Conservation (phyloP, 2,329 filamentous ascomycete genomes). For the Tolypocladium inflatum region DNA sequence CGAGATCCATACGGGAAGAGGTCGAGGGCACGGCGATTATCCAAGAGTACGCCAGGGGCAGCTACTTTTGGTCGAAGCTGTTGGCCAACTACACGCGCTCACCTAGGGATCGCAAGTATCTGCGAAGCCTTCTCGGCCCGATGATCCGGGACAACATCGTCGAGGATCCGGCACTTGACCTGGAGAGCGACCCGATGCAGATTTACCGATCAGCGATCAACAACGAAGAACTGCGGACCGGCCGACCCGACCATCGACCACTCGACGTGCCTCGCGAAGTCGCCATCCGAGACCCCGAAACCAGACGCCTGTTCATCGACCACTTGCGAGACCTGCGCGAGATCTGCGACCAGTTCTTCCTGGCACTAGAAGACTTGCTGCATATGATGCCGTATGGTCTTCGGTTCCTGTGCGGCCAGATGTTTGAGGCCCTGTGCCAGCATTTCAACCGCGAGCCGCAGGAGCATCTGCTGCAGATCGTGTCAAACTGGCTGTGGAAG, state of each 20-base stretch:
- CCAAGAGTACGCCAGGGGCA: constrained; percentile 80
- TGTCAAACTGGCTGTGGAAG: constrained; percentile 88
- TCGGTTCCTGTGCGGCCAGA: constrained; percentile 78
- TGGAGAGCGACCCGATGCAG: constrained; percentile 95
- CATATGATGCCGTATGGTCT: constrained; percentile 89
- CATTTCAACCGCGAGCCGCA: constrained; percentile 75
- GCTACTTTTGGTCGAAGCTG: constrained; percentile 87
- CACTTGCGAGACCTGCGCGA: constrained; percentile 90
- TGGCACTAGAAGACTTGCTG: constrained; percentile 70
- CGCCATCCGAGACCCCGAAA: constrained; percentile 93
- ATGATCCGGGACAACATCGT: constrained; percentile 87
- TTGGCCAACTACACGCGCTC: constrained; percentile 82
- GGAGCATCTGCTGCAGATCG: constrained; percentile 69
- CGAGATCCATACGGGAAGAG: constrained; percentile 76
- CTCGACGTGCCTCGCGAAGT: constrained; percentile 83
- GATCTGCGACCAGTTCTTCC: constrained; percentile 85
- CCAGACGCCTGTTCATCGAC: constrained; percentile 83
- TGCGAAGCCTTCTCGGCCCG: constrained; percentile 76
- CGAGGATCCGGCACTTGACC: constrained; percentile 79
- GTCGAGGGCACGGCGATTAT: constrained; percentile 63
- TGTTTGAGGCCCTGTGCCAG: constrained; percentile 66
- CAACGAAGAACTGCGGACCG: constrained; percentile 92
- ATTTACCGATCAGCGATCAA: constrained; percentile 95
- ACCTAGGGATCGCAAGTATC: constrained; percentile 83
- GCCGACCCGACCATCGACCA: constrained; percentile 68